Percentiles rank a stretch among this genome's conserved stretches.
These are phyloP conservation scores for Microthlaspi erraticum DNA, from an alignment of 345 rosid species.

Conservation along the genomic window DNA sequence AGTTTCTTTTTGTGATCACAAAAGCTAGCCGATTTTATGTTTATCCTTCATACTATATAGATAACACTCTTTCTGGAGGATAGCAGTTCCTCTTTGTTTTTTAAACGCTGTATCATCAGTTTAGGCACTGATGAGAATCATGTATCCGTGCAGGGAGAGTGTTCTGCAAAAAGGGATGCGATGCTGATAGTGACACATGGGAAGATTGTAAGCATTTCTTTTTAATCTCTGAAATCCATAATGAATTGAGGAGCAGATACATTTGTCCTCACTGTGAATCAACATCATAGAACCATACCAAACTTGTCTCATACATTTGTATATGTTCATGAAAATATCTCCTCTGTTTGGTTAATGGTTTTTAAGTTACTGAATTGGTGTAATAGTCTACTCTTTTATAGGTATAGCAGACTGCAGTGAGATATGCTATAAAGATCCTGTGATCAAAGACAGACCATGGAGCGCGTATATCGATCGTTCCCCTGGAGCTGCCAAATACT, in stretches of 20 bases:
- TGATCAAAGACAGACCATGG: conserved; percentile 87
- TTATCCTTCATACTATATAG: background rate
- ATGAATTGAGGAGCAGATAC: background rate
- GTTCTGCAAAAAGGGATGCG: conserved; percentile 98
- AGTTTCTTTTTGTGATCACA: background rate
- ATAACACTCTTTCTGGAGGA: conserved; percentile 9
- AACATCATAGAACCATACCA: conserved; percentile 7
- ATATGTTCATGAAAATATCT: conserved; percentile 29
- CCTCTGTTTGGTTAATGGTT: conserved; percentile 16
- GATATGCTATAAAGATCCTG: conserved; percentile 97
- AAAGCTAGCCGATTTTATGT: background rate
- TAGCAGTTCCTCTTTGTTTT: background rate
- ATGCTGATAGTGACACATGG: conserved; percentile 81
- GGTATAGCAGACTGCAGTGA: conserved; percentile 82
- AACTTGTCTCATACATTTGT: conserved; percentile 16
- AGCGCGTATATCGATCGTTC: conserved; percentile 92
- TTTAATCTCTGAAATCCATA: background rate
- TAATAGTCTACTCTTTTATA: conserved; percentile 44
- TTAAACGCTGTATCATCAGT: background rate
- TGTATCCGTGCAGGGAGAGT: conserved; percentile 78
- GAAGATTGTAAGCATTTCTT: conserved; percentile 81
- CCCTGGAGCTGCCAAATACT: conserved; percentile 81
- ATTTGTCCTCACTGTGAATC: conserved; percentile 2
- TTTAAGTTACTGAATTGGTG: conserved; percentile 35
- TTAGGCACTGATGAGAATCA: conserved; percentile 7